Evolutionary conservation across 2,329 filamentous ascomycete genomes (phyloP), one percentile per base, ranked within the genome.

Genomic region (Trichoderma hamatum): DNA sequence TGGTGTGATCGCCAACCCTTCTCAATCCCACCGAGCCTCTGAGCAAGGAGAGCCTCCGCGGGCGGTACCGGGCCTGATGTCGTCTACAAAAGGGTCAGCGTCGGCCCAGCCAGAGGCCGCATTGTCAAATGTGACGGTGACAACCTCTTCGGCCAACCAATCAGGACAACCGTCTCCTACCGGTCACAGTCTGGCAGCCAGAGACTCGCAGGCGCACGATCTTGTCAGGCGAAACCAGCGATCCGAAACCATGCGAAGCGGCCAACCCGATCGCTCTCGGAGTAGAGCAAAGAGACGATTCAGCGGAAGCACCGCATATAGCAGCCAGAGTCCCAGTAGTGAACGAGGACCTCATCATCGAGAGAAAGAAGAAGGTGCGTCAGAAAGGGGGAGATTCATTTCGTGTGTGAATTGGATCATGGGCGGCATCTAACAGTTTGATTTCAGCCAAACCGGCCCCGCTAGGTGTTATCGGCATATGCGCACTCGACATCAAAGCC

Each of bases 401-500:
- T 46, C 16, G 43, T 56, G 28, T 19, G 14, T 32, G 7, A 34
- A 34, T 46, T 19, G 46, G 59, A 58, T 26, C 64, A 52, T 14
- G n/a, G 19, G 34, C 43, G 54, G 34, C 51, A 43, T 61, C 69
- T 70, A 10, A 62, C 24, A 14, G 26, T 19, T 56, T 32, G 21
- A 61, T 70, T 69, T 68, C 56, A 84, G 81, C 78, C 32, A 90
- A 88, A 77, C 86, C 87, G 11, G 84, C 88, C 4, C 85, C 86
- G 2, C 86, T 83, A 78, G 89, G 89, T 54, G 84, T 89, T 60
- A 97, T 99, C 76, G 96, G 96, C 64, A 93, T 99, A 11, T 99
- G 96, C 79, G 96, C 96, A 26, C 84, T 99, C 69, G 96, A 99
- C 81, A 88, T 95, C 74, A 99, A 99, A 82, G 96, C 96, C 43